These are phyloP conservation scores for Pezicula neosporulosa DNA, from an alignment of 2,329 filamentous ascomycete genomes.

Conservation along the genomic window DNA sequence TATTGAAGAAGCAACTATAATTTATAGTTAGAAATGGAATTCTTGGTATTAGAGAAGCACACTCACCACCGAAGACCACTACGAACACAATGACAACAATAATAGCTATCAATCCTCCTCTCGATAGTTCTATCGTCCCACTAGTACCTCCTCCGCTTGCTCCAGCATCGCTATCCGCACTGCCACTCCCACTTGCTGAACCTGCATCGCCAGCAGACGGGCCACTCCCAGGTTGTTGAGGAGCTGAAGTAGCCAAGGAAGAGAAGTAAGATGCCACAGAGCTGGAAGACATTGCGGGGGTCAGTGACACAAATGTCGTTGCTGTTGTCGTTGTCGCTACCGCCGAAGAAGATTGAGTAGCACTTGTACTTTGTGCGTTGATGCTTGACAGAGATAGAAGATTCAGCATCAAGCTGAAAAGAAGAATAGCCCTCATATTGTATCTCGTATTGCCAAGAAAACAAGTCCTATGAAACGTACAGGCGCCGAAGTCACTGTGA, in stretches of 20 bases:
- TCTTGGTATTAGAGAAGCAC: conserved; percentile 7
- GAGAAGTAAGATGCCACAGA: conserved; percentile 25
- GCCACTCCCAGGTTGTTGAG: conserved; percentile 22
- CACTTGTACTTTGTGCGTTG: conserved; percentile 19
- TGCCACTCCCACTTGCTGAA: conserved; percentile 31
- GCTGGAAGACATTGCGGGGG: conserved; percentile 28
- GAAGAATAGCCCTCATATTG: conserved; percentile 21
- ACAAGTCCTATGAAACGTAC: not conserved
- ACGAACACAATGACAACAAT: conserved; percentile 67
- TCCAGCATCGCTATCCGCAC: conserved; percentile 53
- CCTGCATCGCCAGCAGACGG: conserved; percentile 26
- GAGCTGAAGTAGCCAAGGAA: conserved; percentile 23
- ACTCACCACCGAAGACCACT: conserved; percentile 66
- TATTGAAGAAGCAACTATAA: conserved; percentile 40
- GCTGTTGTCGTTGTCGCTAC: conserved; percentile 16
- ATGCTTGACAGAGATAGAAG: conserved; percentile 13
- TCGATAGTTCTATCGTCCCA: conserved; percentile 59
- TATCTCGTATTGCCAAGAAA: not conserved
- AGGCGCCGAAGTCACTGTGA: conserved; percentile 2
- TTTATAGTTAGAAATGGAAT: not conserved
- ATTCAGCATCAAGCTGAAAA: conserved; percentile 20
- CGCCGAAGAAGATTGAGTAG: conserved; percentile 7
- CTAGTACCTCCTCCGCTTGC: conserved; percentile 49
- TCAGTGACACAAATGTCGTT: conserved; percentile 17
- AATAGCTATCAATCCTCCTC: conserved; percentile 69